These are phyloP conservation scores for Chenopodium formosanum DNA, from an alignment of 148 eudicot species.

Conservation along the genomic window DNA sequence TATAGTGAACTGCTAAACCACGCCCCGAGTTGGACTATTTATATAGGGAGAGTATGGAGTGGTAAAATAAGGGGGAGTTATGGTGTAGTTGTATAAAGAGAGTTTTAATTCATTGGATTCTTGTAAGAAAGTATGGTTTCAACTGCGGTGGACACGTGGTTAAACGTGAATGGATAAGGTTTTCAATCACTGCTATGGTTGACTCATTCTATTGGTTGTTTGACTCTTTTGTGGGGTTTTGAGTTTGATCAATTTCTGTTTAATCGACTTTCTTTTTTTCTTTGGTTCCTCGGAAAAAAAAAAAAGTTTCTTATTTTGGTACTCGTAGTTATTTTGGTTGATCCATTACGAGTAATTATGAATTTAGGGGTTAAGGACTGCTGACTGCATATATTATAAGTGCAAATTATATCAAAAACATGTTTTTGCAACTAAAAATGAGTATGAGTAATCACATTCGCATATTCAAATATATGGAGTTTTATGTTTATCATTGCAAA, in stretches of 20 bases:
- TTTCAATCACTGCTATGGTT: neutral
- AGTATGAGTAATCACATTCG: too few species aligned
- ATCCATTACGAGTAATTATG: too few species aligned
- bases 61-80: constrained; percentile 9
- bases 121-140: constrained; percentile 19
- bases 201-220: neutral
- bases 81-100: constrained; percentile 8
- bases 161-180: constrained; percentile 32
- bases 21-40: too few species aligned
- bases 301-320: neutral
- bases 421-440: too few species aligned
- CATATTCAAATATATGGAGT: too few species aligned
- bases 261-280: too few species aligned
- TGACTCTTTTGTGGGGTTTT: neutral
- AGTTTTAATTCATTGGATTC: constrained; percentile 39
- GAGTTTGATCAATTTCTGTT: neutral
- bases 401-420: too few species aligned
- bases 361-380: too few species aligned
- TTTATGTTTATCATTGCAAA: too few species aligned
- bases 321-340: neutral
- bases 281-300: too few species aligned
- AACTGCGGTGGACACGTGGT: constrained; percentile 32
- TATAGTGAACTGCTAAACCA: too few species aligned
- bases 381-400: too few species aligned
- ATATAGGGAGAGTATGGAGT: neutral